Conservation (phyloP, 2,329 filamentous ascomycete species). For the Trichoderma gracile region DNA sequence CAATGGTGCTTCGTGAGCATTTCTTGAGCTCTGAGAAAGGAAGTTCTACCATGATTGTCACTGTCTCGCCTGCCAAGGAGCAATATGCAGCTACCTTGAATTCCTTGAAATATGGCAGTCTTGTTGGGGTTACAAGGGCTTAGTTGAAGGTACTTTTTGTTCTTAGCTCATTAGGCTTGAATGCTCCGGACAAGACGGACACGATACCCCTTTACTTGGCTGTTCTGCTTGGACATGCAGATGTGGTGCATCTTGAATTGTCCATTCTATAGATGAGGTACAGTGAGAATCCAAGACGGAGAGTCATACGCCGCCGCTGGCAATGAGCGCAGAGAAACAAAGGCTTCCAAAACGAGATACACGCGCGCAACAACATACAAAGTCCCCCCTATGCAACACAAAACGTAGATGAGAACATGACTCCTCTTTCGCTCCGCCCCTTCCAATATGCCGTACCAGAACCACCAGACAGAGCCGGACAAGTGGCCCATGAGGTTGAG, state of each 20-base stretch:
- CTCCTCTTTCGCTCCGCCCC: conserved; percentile 14
- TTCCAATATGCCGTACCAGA: conserved; percentile 21
- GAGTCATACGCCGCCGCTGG: conserved; percentile 22
- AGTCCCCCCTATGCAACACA: conserved; percentile 15
- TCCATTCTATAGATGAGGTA: not conserved
- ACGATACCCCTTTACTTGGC: no score
- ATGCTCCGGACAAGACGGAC: no score
- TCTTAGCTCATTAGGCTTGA: no score
- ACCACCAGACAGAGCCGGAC: conserved; percentile 16
- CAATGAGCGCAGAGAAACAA: conserved; percentile 18
- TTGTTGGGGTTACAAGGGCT: not conserved
- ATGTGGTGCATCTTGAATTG: not conserved
- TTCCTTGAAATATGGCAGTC: not conserved
- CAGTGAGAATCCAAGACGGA: not conserved
- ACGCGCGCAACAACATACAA: conserved; percentile 18
- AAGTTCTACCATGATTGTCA: not conserved
- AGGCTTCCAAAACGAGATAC: conserved; percentile 21
- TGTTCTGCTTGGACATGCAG: no score
- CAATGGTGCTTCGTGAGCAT: not conserved
- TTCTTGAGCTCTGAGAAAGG: not conserved
- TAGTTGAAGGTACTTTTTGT: not conserved
- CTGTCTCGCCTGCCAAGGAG: not conserved
- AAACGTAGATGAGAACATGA: conserved; percentile 8
- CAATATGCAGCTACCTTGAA: not conserved
- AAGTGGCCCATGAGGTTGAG: conserved; percentile 22